These are phyloP conservation scores for Aphanomyces stellatus DNA, from an alignment of 352 stramenopile species.

Conservation along the genomic window DNA sequence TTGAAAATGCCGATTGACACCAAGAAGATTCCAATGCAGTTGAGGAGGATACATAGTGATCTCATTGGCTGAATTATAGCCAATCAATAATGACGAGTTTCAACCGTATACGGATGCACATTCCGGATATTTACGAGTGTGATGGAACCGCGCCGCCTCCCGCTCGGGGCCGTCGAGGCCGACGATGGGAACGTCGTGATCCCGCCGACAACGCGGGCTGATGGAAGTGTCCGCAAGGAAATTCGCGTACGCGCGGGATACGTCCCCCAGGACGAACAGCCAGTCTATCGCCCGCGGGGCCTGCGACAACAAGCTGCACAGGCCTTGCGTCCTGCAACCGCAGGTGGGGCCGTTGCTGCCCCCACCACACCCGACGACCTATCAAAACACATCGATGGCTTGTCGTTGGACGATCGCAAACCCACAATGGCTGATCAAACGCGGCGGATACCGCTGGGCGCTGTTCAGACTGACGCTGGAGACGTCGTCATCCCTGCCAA, in stretches of 20 bases:
- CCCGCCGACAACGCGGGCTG: constrained; percentile 44
- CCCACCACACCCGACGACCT: background rate
- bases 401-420: background rate
- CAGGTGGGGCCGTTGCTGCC: background rate
- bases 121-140: background rate
- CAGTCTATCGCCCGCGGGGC: constrained; percentile 65
- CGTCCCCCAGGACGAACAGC: constrained; percentile 71
- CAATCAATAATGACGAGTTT: constrained; percentile 1
- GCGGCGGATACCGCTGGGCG: background rate
- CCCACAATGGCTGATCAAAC: background rate
- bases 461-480: constrained; percentile 8
- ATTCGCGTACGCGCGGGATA: constrained; percentile 78
- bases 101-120: background rate
- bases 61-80: constrained; percentile 18
- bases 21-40: too few species aligned
- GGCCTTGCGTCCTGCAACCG: background rate
- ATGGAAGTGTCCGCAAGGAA: constrained; percentile 66
- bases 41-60: too few species aligned
- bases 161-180: constrained; percentile 40
- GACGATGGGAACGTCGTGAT: constrained; percentile 56
- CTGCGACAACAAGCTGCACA: constrained; percentile 26
- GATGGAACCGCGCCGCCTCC: background rate
- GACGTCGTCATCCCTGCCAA: constrained; percentile 19
- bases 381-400: background rate
- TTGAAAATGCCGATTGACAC: too few species aligned